These are phyloP conservation scores for Waitea zeae DNA, from an alignment of 1,284 basidiomycete genomes.

Conservation along the genomic window DNA sequence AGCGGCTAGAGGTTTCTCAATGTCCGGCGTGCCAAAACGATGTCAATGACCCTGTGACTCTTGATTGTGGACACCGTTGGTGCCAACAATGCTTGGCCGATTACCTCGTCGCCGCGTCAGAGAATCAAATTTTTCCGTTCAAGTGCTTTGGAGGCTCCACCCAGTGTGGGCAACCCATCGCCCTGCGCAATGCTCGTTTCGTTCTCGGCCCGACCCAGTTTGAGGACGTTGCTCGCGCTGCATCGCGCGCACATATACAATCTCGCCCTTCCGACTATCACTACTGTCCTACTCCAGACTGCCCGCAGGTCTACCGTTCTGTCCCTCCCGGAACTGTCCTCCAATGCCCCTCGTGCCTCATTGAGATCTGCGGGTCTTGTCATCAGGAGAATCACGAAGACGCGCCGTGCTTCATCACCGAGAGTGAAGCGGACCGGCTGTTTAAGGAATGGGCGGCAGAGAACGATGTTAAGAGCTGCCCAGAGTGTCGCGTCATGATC, in stretches of 20 bases:
- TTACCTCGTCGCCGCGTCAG: conserved; percentile 37
- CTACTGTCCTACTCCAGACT: conserved; percentile 62
- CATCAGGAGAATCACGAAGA: conserved; percentile 50
- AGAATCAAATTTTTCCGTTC: conserved; percentile 47
- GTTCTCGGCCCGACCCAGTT: conserved; percentile 33
- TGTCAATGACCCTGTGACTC: conserved; percentile 26
- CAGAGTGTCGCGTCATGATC: conserved; percentile 45
- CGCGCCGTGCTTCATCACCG: conserved; percentile 34
- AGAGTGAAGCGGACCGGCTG: conserved; percentile 29
- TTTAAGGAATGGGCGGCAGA: conserved; percentile 38
- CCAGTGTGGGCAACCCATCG: conserved; percentile 31
- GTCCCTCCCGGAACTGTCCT: conserved; percentile 29
- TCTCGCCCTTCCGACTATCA: conserved; percentile 14
- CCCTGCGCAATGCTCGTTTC: conserved; percentile 28
- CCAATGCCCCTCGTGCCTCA: conserved; percentile 55
- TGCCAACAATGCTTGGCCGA: conserved; percentile 39
- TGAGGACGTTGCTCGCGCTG: conserved; percentile 30
- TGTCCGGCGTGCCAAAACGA: conserved; percentile 49
- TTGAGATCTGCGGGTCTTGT: conserved; percentile 49
- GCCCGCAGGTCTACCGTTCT: conserved; percentile 46
- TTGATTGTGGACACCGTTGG: conserved; percentile 47
- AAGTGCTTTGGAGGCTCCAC: conserved; percentile 44
- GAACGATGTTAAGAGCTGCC: conserved; percentile 53
- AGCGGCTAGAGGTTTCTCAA: conserved; percentile 9
- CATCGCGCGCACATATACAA: conserved; percentile 39